These are phyloP conservation scores for Ogataea henricii DNA, from an alignment of 805 yeast species.

Conservation along the genomic window DNA sequence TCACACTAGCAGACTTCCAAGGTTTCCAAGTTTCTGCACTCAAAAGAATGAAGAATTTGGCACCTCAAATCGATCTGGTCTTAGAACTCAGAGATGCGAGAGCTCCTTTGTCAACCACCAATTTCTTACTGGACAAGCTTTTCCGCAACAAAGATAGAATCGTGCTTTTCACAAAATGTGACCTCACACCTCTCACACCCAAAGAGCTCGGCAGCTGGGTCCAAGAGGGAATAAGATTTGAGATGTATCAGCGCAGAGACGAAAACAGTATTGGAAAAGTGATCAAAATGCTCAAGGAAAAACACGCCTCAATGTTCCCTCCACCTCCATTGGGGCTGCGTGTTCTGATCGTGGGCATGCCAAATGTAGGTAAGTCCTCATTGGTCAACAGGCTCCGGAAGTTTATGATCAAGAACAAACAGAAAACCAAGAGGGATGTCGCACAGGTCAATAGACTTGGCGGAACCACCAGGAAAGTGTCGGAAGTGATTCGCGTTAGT, in stretches of 20 bases:
- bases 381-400: constrained; percentile 72
- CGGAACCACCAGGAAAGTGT: constrained; percentile 82
- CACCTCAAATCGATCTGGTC: constrained; percentile 80
- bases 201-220: constrained; percentile 36
- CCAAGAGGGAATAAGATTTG: constrained; percentile 15
- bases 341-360: constrained; percentile 86
- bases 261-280: constrained; percentile 51
- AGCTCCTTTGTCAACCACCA: constrained; percentile 84
- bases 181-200: constrained; percentile 50
- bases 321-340: constrained; percentile 84
- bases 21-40: constrained; percentile 90
- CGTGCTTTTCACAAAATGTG: constrained; percentile 79
- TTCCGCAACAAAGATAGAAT: constrained; percentile 56
- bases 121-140: constrained; percentile 72
- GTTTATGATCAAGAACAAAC: constrained; percentile 23
- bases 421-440: constrained; percentile 53
- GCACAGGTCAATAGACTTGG: constrained; percentile 87
- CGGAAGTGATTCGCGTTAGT: constrained; percentile 69
- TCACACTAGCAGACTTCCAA: constrained; percentile 75
- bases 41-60: constrained; percentile 59
- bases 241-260: constrained; percentile 58
- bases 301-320: constrained; percentile 51
- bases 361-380: constrained; percentile 96
- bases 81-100: constrained; percentile 86
- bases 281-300: constrained; percentile 49